Percentiles rank a stretch among this genome's conserved stretches.
Conservation (phyloP, 352 stramenopile species). For the Saprolegnia parasitica region DNA sequence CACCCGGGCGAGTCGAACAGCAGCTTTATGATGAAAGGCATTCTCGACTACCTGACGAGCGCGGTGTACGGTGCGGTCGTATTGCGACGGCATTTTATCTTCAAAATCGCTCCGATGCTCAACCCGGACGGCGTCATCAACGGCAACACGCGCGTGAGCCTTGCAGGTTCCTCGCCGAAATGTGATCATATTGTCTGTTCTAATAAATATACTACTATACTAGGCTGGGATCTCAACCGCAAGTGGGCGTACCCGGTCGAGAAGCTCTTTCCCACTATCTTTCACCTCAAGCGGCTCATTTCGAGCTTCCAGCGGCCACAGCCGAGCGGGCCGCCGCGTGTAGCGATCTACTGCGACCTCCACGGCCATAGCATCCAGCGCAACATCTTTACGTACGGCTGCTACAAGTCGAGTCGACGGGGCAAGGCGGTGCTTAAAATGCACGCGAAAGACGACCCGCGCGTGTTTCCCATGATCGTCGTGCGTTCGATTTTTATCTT, state of each 20-base stretch:
- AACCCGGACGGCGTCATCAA: constrained; percentile 91
- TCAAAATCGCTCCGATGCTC: constrained; percentile 91
- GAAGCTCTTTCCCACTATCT: constrained; percentile 77
- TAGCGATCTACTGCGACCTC: constrained; percentile 79
- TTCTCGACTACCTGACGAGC: constrained; percentile 86
- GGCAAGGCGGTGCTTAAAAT: neutral
- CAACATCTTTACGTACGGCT: constrained; percentile 86
- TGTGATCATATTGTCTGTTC: constrained; percentile 5
- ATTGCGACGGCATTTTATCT: constrained; percentile 76
- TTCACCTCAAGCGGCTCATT: constrained; percentile 70
- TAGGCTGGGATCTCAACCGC: constrained; percentile 68
- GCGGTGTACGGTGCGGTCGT: constrained; percentile 50
- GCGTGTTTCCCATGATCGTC: constrained; percentile 77
- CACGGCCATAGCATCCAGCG: constrained; percentile 78
- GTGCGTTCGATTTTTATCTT: neutral
- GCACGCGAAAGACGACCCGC: constrained; percentile 48
- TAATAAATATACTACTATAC: neutral
- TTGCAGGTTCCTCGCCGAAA: constrained; percentile 47
- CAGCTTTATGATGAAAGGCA: constrained; percentile 91
- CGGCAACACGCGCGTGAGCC: constrained; percentile 85
- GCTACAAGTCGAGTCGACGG: constrained; percentile 35
- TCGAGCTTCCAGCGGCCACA: constrained; percentile 44
- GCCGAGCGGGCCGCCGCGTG: constrained; percentile 37
- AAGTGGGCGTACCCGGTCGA: constrained; percentile 75
- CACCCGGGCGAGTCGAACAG: constrained; percentile 86